Base-by-base conservation (phyloP, 768 basidiomycete genomes). In the Suillus occidentalis region DNA sequence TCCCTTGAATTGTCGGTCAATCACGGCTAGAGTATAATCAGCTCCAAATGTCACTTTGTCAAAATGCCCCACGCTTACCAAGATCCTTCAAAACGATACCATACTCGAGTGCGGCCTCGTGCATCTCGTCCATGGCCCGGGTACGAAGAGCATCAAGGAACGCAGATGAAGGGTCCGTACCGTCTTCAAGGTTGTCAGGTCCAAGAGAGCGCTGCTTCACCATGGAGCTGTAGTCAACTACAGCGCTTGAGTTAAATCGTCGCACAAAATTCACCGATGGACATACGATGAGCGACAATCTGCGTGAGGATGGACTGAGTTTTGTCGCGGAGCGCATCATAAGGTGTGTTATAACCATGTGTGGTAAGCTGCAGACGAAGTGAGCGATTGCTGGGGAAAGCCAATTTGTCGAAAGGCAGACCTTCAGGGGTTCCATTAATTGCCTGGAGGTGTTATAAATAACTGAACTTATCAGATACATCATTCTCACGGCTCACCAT, bases 1-100 rank as follows among this genome's bases (percentile, higher is more conserved):
- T 65, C 91, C 92, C 80, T 94, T 94, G 81, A 94, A 94, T 69
- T 93, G 89, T 37, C 92, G 81, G 72, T 94, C 91, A 64, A 94
- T 94, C 62, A 94, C 92, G 62, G 92, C 92, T 88, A 22, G 68
- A 59, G 42, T n/a, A 69, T 34, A n/a, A 34, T 47, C 37, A 36
- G 18, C 1, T 61, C 73, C 36, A 63, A 66, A 64, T 53, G 8
- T 37, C 10, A 22, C n/a, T 10, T 42, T 36, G 36, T 40, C n/a
- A 13, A 57, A 25, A 39, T 13, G 18, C 31, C 42, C 18, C 28
- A 57, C 37, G 72, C 82, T 6, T 68, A 87, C 87, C 89, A 43
- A 94, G 85, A 67, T 94, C 92, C 76, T 92, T 92, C 58, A 94
- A 75, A 42, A 90, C 78, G 59, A 94, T 95, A 8, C 93, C 93